Evolutionary conservation across 1,284 basidiomycete genomes (phyloP).

Genomic region (Vanrija pseudolonga): DNA sequence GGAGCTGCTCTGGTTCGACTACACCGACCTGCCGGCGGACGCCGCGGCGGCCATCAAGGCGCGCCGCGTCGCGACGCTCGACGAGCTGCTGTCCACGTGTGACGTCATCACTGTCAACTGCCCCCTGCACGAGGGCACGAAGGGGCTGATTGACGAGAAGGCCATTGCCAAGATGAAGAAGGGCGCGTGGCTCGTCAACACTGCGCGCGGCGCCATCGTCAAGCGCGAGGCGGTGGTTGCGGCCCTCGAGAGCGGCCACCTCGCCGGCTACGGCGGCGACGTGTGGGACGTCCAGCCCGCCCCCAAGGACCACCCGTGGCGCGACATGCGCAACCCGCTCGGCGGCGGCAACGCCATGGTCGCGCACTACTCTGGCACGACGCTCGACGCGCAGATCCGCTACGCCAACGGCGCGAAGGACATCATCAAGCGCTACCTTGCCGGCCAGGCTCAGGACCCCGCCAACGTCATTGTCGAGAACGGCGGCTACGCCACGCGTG

Average conservation of each 20-base stretch:
- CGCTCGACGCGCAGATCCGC: constrained; percentile 84
- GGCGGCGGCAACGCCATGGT: constrained; percentile 75
- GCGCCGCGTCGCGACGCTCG: constrained; percentile 69
- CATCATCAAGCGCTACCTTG: constrained; percentile 77
- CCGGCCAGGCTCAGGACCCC: constrained; percentile 64
- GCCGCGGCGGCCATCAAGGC: constrained; percentile 61
- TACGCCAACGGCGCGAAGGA: constrained; percentile 77
- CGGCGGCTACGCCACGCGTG: constrained; percentile 40
- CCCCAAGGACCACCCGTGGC: constrained; percentile 80
- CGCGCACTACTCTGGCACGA: constrained; percentile 82
- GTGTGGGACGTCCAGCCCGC: constrained; percentile 79
- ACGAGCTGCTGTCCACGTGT: constrained; percentile 72
- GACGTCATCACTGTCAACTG: constrained; percentile 60
- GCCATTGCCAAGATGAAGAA: constrained; percentile 87
- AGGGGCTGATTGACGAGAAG: constrained; percentile 74
- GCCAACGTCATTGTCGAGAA: constrained; percentile 76
- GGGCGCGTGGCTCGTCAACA: constrained; percentile 85
- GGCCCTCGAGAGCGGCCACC: constrained; percentile 73
- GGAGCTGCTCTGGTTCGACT: constrained; percentile 91
- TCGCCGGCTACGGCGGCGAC: constrained; percentile 67
- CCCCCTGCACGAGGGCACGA: constrained; percentile 84
- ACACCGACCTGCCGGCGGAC: constrained; percentile 71
- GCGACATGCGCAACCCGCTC: constrained; percentile 72
- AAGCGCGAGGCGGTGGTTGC: constrained; percentile 74
- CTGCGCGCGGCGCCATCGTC: constrained; percentile 89